Evolutionary conservation across 768 basidiomycete genomes (phyloP), one percentile per base, ranked within the genome.

Genomic region (Glaciozyma martinii): DNA sequence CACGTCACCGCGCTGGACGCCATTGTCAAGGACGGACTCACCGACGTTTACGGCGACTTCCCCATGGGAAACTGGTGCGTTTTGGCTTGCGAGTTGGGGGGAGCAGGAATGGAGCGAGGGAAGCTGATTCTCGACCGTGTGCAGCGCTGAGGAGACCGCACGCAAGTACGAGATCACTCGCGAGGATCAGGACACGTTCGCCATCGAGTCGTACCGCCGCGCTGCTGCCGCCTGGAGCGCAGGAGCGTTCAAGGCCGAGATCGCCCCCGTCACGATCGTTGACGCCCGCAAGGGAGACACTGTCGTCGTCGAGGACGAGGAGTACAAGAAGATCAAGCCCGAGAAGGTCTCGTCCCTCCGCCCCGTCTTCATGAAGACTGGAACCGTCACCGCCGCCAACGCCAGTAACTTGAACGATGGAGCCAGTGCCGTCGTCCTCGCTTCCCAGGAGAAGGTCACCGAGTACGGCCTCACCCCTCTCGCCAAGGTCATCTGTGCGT

Each of bases 31-130:
- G 95, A 99, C 72, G 95, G 93, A 71, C 88, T 99, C 57, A 89
- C 86, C 85, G 95, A 99, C 77, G 90, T 90, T 59, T 95, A 91
- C 83, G 92, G 95, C 82, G 86, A 97, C 78, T 89, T 90, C 75
- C 86, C 91, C 37, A 99, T 99, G 95, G 95, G 95, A 63, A 90
- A 90, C 82, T 98, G 94, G 59, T 59, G n/a, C n/a, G 59, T 32
- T 32, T 25, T 30, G 23, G 30, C 16, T 6, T 40, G 30, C 15
- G 21, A 15, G 16, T 52, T 40, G 37, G 37, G 37, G 37, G 15
- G 29, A 0, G 13, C 32, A 15, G 49, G 49, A n/a, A 23, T 32
- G 30, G 8, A 12, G n/a, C 32, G 32, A 19, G 3, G 21, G 8
- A 3, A 55, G 50, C 43, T 58, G 23, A 55, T 23, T 42, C 16